Base-by-base conservation (phyloP, 2,329 filamentous ascomycete genomes). In the Monascus ruber region DNA sequence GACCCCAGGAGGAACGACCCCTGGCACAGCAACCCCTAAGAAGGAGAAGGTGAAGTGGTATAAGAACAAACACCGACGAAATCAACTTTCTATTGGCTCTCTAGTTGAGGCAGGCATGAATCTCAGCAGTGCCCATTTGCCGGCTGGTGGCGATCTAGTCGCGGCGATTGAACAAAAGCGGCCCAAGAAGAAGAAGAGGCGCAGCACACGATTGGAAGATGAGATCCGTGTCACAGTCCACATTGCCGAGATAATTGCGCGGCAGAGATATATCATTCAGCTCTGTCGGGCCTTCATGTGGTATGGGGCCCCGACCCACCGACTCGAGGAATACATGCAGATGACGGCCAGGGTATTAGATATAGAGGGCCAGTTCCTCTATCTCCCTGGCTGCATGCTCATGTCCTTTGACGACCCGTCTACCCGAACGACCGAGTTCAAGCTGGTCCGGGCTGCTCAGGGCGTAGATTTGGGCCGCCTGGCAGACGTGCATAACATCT, bases 341-440 rank as follows among this genome's bases (percentile, higher is more conserved):
- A 36, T 36, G 34, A 36, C 34, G 25, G 34, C 34, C 26, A 27
- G 5, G 34, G 34, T 36, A 10, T 26, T 36, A 3, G 34, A 36
- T 8, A 26, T 36, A 5, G 26, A 29, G 5, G 26, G 4, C 26
- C 34, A 36, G 34, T 36, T 28, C 28, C 34, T 36, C 5, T 36
- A 36, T n/a, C 34, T 36, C 6, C 34, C 34, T 10, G 34, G 34
- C 26, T 36, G 34, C 34, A 36, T 36, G 34, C 27, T 36, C 34
- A 36, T 36, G 34, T 29, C 34, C 8, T 36, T 36, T 28, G 34
- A 36, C 26, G 34, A 36, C n/a, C 26, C 34, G 26, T 10, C 34
- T 10, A 36, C 34, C 6, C 34, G 34, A 5, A 36, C 34, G 6
- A 26, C 34, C 34, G 34, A 36, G 26, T 25, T 36, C 24, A 36